A percentile compares a stretch with the other conserved stretches of the same genome.
Evolutionary conservation across 805 yeast species (phyloP).

Genomic region (Cyberlindnera mississippiensis): DNA sequence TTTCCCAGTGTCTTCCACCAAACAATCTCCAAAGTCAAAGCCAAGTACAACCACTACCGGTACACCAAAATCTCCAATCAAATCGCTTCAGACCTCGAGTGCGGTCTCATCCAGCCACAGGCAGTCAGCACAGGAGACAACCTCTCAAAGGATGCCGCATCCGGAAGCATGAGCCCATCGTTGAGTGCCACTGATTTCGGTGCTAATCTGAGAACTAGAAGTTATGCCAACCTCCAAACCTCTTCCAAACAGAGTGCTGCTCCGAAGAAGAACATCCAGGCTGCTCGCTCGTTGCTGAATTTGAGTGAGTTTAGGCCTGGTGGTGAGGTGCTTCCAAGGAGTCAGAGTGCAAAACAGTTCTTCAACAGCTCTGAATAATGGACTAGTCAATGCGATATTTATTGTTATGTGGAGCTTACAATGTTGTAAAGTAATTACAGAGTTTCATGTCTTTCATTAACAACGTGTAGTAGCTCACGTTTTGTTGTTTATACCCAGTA

Average conservation of each 20-base stretch:
- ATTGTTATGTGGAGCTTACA: neutral
- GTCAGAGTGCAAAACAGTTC: constrained; percentile 6
- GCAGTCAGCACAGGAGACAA: constrained; percentile 1
- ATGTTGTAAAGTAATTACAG: too few species aligned
- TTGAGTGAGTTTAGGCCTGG: constrained; percentile 20
- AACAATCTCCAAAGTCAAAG: constrained; percentile 13
- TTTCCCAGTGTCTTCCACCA: constrained; percentile 15
- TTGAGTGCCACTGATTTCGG: constrained; percentile 13
- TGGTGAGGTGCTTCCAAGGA: constrained; percentile 3
- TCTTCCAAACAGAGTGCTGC: too few species aligned
- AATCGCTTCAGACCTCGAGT: constrained; percentile 21
- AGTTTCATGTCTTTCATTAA: neutral
- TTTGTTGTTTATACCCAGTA: too few species aligned
- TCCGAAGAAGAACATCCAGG: constrained; percentile 16
- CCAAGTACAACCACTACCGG: constrained; percentile 18
- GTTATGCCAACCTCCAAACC: constrained; percentile 23
- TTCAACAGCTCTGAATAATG: too few species aligned
- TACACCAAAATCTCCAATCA: constrained; percentile 21
- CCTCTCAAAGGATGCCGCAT: constrained; percentile 7
- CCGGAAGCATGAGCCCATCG: constrained; percentile 25
- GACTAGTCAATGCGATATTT: neutral
- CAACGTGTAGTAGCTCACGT: neutral
- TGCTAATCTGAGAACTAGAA: constrained; percentile 24
- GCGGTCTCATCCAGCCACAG: constrained; percentile 17
- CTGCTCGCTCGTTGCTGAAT: constrained; percentile 21